Percentiles rank a stretch among this genome's conserved stretches.
phyloP scores from a whole-genome alignment of 345 rosid species.

The Camelina neglecta region DNA sequence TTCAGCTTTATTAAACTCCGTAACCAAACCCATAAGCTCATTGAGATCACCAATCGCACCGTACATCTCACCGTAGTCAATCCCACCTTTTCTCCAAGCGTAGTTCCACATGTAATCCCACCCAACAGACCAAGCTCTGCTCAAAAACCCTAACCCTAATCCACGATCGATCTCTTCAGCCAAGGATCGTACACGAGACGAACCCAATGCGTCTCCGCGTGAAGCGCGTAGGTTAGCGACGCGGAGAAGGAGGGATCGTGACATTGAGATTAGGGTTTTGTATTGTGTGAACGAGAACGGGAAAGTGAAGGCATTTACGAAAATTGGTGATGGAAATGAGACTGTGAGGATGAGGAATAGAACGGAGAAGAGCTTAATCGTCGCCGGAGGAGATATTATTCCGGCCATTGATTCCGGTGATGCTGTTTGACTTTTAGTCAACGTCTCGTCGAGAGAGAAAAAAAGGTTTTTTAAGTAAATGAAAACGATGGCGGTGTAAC shows the following conservation, averaged over 20 bases:
- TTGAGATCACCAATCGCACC: slow-evolving; percentile 63
- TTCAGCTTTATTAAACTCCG: slow-evolving; percentile 54
- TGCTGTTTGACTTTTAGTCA: slow-evolving; percentile 37
- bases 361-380: slow-evolving; percentile 40
- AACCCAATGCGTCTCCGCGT: slow-evolving; percentile 69
- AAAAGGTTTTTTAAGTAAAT: not conserved
- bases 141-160: slow-evolving; percentile 51
- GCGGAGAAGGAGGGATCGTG: slow-evolving; percentile 72
- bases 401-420: slow-evolving; percentile 45
- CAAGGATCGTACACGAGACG: slow-evolving; percentile 57
- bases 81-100: slow-evolving; percentile 66
- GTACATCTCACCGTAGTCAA: slow-evolving; percentile 52
- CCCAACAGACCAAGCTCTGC: slow-evolving; percentile 64
- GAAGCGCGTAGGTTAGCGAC: slow-evolving; percentile 73
- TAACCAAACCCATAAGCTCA: slow-evolving; percentile 55
- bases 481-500: slow-evolving; percentile 16
- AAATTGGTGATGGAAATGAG: slow-evolving; percentile 38
- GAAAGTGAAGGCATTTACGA: slow-evolving; percentile 44
- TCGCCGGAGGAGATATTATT: slow-evolving; percentile 31
- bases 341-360: slow-evolving; percentile 34
- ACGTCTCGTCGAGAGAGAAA: slow-evolving; percentile 1
- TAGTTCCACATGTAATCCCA: slow-evolving; percentile 84
- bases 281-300: slow-evolving; percentile 51
- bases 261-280: slow-evolving; percentile 58
- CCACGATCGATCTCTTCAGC: slow-evolving; percentile 61